Base-by-base conservation (phyloP, 2,329 filamentous ascomycete species). In the Ophiostoma sp. region DNA sequence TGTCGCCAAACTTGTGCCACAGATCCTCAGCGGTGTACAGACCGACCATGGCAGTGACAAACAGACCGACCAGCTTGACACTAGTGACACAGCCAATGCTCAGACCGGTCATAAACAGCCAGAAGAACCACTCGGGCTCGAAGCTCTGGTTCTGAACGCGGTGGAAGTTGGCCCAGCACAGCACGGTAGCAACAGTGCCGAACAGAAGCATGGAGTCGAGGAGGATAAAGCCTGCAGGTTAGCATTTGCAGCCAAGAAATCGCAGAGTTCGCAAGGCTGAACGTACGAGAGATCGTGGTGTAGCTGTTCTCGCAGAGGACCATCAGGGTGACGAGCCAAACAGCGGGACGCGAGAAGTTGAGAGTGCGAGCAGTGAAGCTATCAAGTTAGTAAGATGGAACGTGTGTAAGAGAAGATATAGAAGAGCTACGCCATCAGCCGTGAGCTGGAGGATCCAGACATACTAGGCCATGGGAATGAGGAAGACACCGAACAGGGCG, bases 271-370 rank as follows among this genome's bases (percentile, higher is more conserved):
- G n/a, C 3, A 11, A 8, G 18, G 49, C 16, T 9, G 14, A 44
- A 49, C 71, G 27, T 72, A 73, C 95, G 88, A 80, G 93, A 97
- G 79, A 99, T 99, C 44, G 96, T 98, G 65, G 95, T 97, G 82
- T 98, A 99, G 66, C 95, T 98, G 83, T 99, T 99, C 79, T 99
- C 95, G 82, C 93, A 99, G 58, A 99, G 87, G 62, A 99, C 93
- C 92, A 97, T 97, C 74, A 98, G 82, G 27, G 93, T 95, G 69
- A 98, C 89, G 69, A 99, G 84, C 95, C 95, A 99, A 73, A 97
- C 92, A 65, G 93, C 90, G 58, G 92, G 89, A 73, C 90, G 88
- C 76, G 87, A 89, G 76, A 98, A 89, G 76, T 93, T 91, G 75
- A 99, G 82, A 79, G 97, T 93, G 75, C 89, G 91, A 45, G 94